Evolutionary conservation across 345 rosid species (phyloP).

Genomic region (Mangifera indica): DNA sequence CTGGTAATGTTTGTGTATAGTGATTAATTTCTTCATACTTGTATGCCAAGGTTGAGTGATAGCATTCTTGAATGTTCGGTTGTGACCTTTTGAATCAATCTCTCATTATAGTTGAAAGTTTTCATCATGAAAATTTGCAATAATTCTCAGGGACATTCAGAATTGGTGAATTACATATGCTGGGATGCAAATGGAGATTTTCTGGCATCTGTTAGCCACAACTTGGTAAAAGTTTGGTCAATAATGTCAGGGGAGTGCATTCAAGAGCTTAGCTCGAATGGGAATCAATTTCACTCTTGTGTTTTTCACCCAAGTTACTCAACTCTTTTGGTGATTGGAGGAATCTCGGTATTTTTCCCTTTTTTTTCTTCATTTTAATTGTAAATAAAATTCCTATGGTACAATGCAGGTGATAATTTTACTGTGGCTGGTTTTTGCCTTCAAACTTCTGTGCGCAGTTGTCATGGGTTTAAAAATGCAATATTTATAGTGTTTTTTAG

Average conservation of each 20-base stretch:
- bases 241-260: constrained; percentile 55
- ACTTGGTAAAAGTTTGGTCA: constrained; percentile 67
- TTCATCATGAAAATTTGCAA: not conserved
- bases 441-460: not conserved
- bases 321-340: constrained; percentile 58
- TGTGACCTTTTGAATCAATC: not conserved
- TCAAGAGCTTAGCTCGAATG: constrained; percentile 48
- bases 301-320: constrained; percentile 64
- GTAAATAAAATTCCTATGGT: not conserved
- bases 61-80: not conserved
- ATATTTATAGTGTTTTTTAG: not conserved
- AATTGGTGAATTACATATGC: constrained; percentile 53
- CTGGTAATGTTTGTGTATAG: constrained; percentile 37
- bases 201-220: constrained; percentile 67
- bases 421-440: not conserved
- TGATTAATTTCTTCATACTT: not conserved
- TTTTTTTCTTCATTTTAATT: constrained; percentile 12
- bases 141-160: constrained; percentile 49
- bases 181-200: constrained; percentile 65
- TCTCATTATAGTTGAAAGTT: not conserved
- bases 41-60: not conserved
- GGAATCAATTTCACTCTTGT: constrained; percentile 60
- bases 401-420: not conserved
- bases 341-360: constrained; percentile 39
- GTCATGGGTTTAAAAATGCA: not conserved